Conservation (phyloP, 352 stramenopile genomes). For the Pythium myriotylum region DNA sequence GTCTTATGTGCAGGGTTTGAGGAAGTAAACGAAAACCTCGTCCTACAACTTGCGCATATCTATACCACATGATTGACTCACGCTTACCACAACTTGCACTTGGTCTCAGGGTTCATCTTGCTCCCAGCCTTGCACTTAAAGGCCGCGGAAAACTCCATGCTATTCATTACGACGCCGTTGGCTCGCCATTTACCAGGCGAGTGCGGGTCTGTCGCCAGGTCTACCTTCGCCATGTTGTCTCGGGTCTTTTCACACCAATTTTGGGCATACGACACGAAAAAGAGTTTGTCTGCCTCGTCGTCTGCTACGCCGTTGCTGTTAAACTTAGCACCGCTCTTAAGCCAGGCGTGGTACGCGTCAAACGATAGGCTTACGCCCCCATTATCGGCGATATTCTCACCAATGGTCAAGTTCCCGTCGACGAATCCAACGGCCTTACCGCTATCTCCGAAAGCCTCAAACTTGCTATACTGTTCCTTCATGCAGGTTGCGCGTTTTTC, state of each 20-base stretch:
- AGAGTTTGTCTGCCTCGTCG: constrained; percentile 53
- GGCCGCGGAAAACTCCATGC: constrained; percentile 16
- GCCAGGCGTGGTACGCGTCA: constrained; percentile 52
- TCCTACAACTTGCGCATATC: no score
- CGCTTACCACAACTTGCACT: constrained; percentile 31
- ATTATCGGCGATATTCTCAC: constrained; percentile 81
- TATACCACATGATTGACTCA: no score
- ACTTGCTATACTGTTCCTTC: constrained; percentile 43
- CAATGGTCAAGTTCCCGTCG: constrained; percentile 62
- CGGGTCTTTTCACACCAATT: constrained; percentile 56
- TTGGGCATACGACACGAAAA: constrained; percentile 59
- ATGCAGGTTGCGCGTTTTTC: constrained; percentile 55
- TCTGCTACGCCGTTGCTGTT: constrained; percentile 7
- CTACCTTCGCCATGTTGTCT: constrained; percentile 35
- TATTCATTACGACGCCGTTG: constrained; percentile 34
- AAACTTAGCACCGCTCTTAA: constrained; percentile 5
- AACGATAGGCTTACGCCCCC: constrained; percentile 58
- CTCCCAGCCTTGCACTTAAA: constrained; percentile 22
- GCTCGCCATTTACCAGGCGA: constrained; percentile 34
- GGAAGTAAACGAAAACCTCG: no score
- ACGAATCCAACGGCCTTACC: constrained; percentile 44
- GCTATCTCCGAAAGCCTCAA: constrained; percentile 33
- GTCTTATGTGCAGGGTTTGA: no score
- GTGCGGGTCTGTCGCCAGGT: constrained; percentile 45
- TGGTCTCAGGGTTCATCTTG: constrained; percentile 29